phyloP scores from a whole-genome alignment of 805 yeast species.

The Yarrowia divulgata region DNA sequence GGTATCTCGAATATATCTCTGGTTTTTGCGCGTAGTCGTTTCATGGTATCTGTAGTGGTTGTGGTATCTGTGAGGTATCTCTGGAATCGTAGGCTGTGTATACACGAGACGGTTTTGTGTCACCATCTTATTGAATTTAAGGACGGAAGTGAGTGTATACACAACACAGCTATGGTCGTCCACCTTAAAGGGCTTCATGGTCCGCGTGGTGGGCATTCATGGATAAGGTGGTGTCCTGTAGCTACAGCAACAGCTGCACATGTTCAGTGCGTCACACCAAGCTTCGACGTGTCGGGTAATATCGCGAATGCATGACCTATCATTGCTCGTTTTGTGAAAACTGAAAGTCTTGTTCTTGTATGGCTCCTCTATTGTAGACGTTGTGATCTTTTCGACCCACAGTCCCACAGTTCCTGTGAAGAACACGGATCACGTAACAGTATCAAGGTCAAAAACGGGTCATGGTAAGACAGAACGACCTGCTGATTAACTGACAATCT shows the following conservation, averaged over 20 bases:
- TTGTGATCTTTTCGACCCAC: too few relatives aligned
- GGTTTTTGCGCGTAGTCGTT: conserved; percentile 1
- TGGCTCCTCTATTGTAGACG: too few relatives aligned
- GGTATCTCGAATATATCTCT: conserved; percentile 32
- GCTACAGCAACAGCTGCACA: neutral
- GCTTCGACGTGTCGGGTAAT: neutral
- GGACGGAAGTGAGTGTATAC: neutral
- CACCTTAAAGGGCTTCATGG: neutral
- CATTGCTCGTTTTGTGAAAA: too few relatives aligned
- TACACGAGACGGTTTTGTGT: neutral
- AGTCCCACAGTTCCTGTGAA: too few relatives aligned
- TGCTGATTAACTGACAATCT: too few relatives aligned
- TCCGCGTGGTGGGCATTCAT: neutral
- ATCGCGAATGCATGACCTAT: neutral
- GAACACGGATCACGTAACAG: too few relatives aligned
- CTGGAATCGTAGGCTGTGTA: neutral
- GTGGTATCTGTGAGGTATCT: neutral
- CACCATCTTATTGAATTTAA: conserved; percentile 3
- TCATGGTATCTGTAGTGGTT: conserved; percentile 8
- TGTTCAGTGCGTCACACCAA: neutral
- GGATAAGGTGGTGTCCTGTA: neutral
- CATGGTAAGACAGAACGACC: too few relatives aligned
- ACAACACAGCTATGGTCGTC: neutral
- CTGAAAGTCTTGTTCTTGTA: too few relatives aligned
- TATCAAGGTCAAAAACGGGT: too few relatives aligned